Percentiles rank a stretch among this genome's conserved stretches.
Conservation (phyloP, 108 stramenopile species). For the Bacterosira constricta region DNA sequence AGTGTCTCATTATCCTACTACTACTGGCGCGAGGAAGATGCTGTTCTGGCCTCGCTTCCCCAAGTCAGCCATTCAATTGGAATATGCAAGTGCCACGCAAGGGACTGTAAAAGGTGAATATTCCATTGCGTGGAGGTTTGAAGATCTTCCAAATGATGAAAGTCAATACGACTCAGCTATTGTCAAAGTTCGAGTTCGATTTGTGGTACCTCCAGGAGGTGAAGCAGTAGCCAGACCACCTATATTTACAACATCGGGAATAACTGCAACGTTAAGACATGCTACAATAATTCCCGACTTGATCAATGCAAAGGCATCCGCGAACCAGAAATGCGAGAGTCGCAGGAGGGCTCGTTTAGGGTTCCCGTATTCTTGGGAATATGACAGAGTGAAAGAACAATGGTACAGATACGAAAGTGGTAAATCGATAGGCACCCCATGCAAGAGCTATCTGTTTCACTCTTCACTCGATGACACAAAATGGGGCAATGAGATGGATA, state of each 20-base stretch:
- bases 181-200: conserved; percentile 27
- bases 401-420: conserved; percentile 22
- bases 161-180: conserved; percentile 25
- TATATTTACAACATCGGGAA: conserved; percentile 3
- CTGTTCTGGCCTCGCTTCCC: conserved; percentile 46
- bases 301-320: background rate
- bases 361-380: conserved; percentile 41
- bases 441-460: conserved; percentile 7
- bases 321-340: conserved; percentile 16
- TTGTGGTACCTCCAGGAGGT: conserved; percentile 31
- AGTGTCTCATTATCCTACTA: conserved; percentile 29
- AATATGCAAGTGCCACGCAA: conserved; percentile 33
- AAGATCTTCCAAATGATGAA: conserved; percentile 23
- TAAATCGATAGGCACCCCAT: conserved; percentile 32
- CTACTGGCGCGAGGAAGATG: conserved; percentile 29
- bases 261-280: conserved; percentile 9
- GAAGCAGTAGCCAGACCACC: conserved; percentile 24
- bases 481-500: background rate
- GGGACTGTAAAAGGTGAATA: conserved; percentile 29
- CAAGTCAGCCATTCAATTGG: conserved; percentile 20
- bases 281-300: conserved; percentile 4
- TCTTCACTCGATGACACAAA: background rate
- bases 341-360: conserved; percentile 21
- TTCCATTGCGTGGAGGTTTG: conserved; percentile 45
- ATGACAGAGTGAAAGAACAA: conserved; percentile 15